Percentiles rank a stretch among this genome's conserved stretches.
phyloP scores from a whole-genome alignment of 176 grass and related monocot genomes.

The Melocanna baccifera region DNA sequence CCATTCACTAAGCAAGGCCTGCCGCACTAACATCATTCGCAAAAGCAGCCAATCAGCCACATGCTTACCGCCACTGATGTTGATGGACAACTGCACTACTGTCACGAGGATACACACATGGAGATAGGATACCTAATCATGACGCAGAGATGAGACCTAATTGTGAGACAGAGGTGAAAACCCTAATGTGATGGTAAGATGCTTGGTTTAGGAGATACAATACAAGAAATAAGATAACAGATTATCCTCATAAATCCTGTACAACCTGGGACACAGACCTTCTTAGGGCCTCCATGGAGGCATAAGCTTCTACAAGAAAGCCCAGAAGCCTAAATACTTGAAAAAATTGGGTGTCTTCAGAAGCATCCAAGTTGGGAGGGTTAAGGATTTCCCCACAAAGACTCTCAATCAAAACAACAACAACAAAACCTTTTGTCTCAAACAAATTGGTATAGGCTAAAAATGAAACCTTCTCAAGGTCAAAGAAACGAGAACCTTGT shows the following conservation, averaged over 20 bases:
- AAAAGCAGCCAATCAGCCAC: background rate
- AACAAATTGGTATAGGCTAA: too few species aligned
- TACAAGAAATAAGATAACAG: background rate
- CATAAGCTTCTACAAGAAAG: constrained; percentile 7
- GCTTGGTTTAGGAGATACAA: background rate
- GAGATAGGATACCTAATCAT: background rate
- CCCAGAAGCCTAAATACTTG: background rate
- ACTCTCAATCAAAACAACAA: background rate
- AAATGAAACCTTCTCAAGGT: too few species aligned
- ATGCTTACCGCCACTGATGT: background rate
- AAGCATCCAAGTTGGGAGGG: background rate
- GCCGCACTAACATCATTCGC: background rate
- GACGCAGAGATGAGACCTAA: background rate
- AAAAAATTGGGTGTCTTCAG: background rate
- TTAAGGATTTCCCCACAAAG: background rate
- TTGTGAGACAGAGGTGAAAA: background rate
- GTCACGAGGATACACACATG: background rate
- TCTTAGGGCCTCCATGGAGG: background rate
- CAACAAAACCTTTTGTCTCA: too few species aligned
- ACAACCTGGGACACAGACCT: background rate
- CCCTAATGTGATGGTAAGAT: background rate
- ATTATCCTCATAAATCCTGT: constrained; percentile 1
- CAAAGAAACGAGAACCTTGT: too few species aligned
- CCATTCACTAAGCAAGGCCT: constrained; percentile 6
- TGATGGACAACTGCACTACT: background rate